Evolutionary conservation across 352 stramenopile genomes (phyloP), one percentile per base, ranked within the genome.

Genomic region (Globisporangium yorkense): DNA sequence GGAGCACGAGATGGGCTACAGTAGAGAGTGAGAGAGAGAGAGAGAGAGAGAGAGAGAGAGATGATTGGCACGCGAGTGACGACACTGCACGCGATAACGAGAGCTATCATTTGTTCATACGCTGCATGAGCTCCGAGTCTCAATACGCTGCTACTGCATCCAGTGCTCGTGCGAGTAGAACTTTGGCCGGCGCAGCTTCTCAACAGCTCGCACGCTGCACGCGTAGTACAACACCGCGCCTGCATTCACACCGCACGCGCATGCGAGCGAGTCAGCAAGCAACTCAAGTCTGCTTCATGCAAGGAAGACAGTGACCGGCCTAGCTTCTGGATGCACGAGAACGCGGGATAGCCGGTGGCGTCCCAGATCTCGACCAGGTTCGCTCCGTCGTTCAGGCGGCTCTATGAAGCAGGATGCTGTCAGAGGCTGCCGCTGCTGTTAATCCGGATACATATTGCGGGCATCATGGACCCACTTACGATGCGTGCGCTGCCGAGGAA

Each of bases 281-380:
- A 58, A 20, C 12, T 18, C 13, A 18, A 2, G 8, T 10, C 39
- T 63, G 10, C 0, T 29, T 24, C 20, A 13, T 13, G 12, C 24
- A 18, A 4, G 24, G 2, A 15, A 5, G n/a, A 29, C 8, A 12
- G 44, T 2, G 21, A 31, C 8, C n/a, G 52, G 87, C 76, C 63
- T 0, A 89, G 62, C 37, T 89, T 89, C 39, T 89, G 80, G 24
- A 76, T 52, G 21, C 64, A 69, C 8, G 77, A 88, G 18, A 87
- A 56, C 15, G 57, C 49, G 8, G 57, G 41, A 46, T 89, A 89
- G 2, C 60, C 72, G 20, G 55, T 39, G 31, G 62, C 41, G 43
- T 84, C 68, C 77, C 80, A 88, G 6, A 88, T 57, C 27, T 73
- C 70, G 3, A 67, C 35, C 13, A 82, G 58, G 39, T 59, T 15